These are phyloP conservation scores for Oxytropis ochrocephala DNA, from an alignment of 306 rosid species.

Conservation along the genomic window DNA sequence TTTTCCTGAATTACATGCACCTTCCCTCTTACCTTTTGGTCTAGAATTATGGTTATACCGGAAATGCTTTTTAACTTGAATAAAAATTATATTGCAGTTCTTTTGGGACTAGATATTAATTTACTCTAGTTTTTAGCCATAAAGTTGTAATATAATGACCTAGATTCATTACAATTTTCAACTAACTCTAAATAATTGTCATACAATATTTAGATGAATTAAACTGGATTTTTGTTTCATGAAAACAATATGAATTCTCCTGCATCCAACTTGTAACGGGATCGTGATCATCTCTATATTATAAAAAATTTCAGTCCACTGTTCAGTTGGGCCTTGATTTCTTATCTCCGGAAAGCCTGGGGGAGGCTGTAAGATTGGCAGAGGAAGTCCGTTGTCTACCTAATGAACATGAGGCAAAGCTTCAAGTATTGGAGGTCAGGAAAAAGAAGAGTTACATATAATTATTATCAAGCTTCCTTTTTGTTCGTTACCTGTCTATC, in stretches of 20 bases:
- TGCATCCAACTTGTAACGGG: not conserved
- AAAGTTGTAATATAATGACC: not conserved
- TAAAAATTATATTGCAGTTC: not conserved
- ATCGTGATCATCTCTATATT: constrained; percentile 12
- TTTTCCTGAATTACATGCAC: not conserved
- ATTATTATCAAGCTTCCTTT: constrained; percentile 20
- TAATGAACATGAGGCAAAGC: constrained; percentile 82
- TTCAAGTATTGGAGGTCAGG: constrained; percentile 88
- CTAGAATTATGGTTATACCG: not conserved
- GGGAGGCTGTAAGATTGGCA: constrained; percentile 75
- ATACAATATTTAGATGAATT: constrained; percentile 1
- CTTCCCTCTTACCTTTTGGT: not conserved
- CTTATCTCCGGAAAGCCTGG: constrained; percentile 94
- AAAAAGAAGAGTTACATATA: constrained; percentile 23
- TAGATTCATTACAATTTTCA: not conserved
- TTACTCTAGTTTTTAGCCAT: not conserved
- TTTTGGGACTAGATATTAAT: not conserved
- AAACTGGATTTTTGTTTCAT: constrained; percentile 7
- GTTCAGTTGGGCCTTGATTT: constrained; percentile 96
- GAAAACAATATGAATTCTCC: constrained; percentile 1
- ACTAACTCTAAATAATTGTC: not conserved
- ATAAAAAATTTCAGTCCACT: constrained; percentile 65
- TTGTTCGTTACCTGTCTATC: constrained; percentile 7
- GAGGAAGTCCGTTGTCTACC: constrained; percentile 87
- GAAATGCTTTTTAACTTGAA: not conserved